Percentiles rank a stretch among this genome's conserved stretches.
These are phyloP conservation scores for Pseudovirgaria hyperparasitica DNA, from an alignment of 2,329 filamentous ascomycete genomes.

Conservation along the genomic window DNA sequence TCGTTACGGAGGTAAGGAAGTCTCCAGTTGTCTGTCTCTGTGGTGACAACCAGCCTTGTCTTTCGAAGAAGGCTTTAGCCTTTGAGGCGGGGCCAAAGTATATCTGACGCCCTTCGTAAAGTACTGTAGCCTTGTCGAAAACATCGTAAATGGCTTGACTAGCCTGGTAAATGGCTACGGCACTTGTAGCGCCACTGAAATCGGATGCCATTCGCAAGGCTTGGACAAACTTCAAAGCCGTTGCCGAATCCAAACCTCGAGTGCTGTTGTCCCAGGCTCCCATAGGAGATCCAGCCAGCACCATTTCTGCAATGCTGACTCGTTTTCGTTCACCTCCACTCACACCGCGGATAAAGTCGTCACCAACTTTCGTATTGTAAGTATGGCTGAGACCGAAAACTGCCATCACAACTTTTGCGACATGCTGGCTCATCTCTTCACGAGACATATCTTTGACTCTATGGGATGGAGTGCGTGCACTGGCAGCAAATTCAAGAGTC, in stretches of 20 bases:
- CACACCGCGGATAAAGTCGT: slow-evolving; percentile 49
- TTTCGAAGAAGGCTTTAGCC: slow-evolving; percentile 54
- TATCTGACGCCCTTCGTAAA: slow-evolving; percentile 68
- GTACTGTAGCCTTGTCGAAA: slow-evolving; percentile 63
- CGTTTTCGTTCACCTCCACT: slow-evolving; percentile 50
- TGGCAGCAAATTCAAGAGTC: slow-evolving; percentile 44
- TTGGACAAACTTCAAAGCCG: slow-evolving; percentile 45
- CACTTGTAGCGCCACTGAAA: slow-evolving; percentile 35
- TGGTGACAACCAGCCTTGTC: slow-evolving; percentile 56
- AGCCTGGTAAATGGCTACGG: slow-evolving; percentile 47
- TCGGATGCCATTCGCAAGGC: slow-evolving; percentile 39
- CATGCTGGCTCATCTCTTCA: slow-evolving; percentile 31
- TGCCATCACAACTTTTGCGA: slow-evolving; percentile 39
- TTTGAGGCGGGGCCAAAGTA: slow-evolving; percentile 53
- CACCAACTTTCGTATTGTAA: slow-evolving; percentile 40
- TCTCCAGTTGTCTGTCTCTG: slow-evolving; percentile 57
- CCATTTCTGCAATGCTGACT: slow-evolving; percentile 46
- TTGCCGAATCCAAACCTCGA: slow-evolving; percentile 26
- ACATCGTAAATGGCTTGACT: slow-evolving; percentile 40
- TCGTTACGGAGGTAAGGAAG: slow-evolving; percentile 62
- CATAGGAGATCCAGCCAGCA: slow-evolving; percentile 26
- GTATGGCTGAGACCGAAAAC: slow-evolving; percentile 44
- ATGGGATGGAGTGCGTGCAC: slow-evolving; percentile 36
- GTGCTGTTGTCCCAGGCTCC: slow-evolving; percentile 35
- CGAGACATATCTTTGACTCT: slow-evolving; percentile 24